Evolutionary conservation across 106 monocot species (phyloP).

Genomic region (Narthecium ossifragum): DNA sequence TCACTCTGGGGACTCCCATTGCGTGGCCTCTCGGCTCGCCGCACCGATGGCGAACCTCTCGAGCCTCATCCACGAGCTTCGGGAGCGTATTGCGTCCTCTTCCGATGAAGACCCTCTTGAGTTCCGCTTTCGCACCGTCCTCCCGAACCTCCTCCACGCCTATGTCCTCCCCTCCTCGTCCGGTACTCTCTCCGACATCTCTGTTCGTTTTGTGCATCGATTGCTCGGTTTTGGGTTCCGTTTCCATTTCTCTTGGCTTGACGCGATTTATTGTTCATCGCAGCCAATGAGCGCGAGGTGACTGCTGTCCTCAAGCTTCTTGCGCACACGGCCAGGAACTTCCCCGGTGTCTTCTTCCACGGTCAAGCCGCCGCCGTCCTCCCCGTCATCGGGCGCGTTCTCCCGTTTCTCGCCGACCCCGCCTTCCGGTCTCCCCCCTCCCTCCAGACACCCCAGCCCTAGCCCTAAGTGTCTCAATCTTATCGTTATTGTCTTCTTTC

Average conservation of each 20-base stretch:
- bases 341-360: conserved; percentile 42
- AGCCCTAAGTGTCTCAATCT: not conserved
- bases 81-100: conserved; percentile 72
- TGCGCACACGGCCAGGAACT: conserved; percentile 35
- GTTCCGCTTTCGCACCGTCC: conserved; percentile 65
- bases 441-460: too few species aligned
- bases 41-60: conserved; percentile 73
- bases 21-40: too few species aligned
- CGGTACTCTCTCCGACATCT: conserved; percentile 18
- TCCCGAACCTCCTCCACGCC: conserved; percentile 86
- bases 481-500: conserved; percentile 3
- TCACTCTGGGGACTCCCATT: too few species aligned
- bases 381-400: conserved; percentile 28
- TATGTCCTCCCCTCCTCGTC: conserved; percentile 76
- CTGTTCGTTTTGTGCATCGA: not conserved
- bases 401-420: conserved; percentile 36
- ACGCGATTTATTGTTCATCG: too few species aligned
- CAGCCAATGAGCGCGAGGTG: conserved; percentile 45
- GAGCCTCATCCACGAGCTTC: conserved; percentile 73
- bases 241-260: too few species aligned
- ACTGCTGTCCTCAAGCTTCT: conserved; percentile 45
- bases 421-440: conserved; percentile 13
- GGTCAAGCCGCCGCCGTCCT: conserved; percentile 31
- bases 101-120: conserved; percentile 67
- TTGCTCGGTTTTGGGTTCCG: not conserved